A percentile compares a stretch with the other conserved stretches of the same genome.
Conservation (phyloP, 2,329 filamentous ascomycete genomes). For the Drechslerella dactyloides region DNA sequence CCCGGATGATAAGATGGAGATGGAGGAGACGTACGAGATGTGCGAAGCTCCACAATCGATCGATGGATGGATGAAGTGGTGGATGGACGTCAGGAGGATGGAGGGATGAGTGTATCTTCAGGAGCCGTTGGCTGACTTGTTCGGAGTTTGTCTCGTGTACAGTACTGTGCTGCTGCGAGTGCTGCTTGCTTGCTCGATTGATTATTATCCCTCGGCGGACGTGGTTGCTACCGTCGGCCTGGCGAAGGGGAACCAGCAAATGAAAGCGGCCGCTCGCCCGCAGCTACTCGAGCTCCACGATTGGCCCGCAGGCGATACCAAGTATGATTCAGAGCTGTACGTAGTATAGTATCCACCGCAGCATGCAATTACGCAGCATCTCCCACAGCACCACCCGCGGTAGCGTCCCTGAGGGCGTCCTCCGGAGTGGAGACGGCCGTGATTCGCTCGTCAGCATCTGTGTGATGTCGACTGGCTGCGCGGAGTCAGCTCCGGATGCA, state of each 20-base stretch:
- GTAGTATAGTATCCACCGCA: too few relatives aligned
- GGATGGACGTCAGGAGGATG: too few relatives aligned
- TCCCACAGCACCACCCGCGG: background rate
- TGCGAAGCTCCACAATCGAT: background rate
- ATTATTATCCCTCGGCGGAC: too few relatives aligned
- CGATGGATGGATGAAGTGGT: background rate
- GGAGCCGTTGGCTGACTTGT: too few relatives aligned
- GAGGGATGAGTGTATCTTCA: too few relatives aligned
- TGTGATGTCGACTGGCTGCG: conserved; percentile 11
- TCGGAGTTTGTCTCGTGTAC: too few relatives aligned
- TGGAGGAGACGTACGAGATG: background rate
- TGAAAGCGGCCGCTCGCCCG: too few relatives aligned
- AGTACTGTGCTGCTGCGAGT: too few relatives aligned
- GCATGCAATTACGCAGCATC: conserved; percentile 12
- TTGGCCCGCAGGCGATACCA: background rate
- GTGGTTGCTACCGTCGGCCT: background rate
- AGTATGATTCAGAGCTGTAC: conserved; percentile 50
- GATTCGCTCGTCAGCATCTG: conserved; percentile 29
- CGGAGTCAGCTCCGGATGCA: conserved; percentile 9
- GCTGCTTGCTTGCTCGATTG: background rate
- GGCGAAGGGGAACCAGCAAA: background rate
- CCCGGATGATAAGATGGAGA: background rate
- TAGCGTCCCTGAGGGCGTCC: background rate
- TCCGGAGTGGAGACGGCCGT: background rate
- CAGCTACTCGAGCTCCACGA: background rate